Evolutionary conservation across 2,329 filamentous ascomycete genomes (phyloP), one percentile per base, ranked within the genome.

Genomic region (Metarhizium sp.): DNA sequence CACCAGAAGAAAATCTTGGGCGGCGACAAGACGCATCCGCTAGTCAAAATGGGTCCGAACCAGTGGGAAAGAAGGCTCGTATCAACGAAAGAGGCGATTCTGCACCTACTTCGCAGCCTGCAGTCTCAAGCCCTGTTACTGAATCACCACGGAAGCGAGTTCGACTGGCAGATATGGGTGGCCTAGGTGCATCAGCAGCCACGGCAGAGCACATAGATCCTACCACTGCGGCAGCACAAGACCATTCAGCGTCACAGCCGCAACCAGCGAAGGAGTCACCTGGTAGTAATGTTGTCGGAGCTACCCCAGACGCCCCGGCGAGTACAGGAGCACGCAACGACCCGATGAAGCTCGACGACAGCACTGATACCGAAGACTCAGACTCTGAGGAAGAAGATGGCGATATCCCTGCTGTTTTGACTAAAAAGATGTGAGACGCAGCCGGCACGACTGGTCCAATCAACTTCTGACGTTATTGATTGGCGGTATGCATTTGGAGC

Each of bases 121-220:
- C 34, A 2, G 2, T 6, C 32, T 18, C n/a, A 13, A 25, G 11
- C 2, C 32, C 40, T 20, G 32, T 13, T 16, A 40, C 32, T n/a
- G 36, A 34, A 18, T 20, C 38, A 25, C 46, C 43, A 10, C 62
- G 60, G 29, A 67, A 63, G 58, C 63, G 59, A 51, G 64, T 69
- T 5, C 61, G 65, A 1, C 56, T 71, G 7, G 60, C 63, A 3
- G 64, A 70, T 47, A 69, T 72, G 60, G 66, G 69, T 13, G 70
- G 73, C 0, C 58, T 74, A 5, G 59, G 61, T 5, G 71, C 65
- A 1, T 66, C 71, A 1, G 60, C 67, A 16, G 71, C 68, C 13
- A 71, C 71, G 1, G 70, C 68, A 6, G 70, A 71, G 52, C 63
- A 60, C 14, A 62, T 64, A 29, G 72, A 75, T 57, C 72, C 73